Conservation (phyloP, 2,329 filamentous ascomycete genomes). For the Fusarium scirpi region DNA sequence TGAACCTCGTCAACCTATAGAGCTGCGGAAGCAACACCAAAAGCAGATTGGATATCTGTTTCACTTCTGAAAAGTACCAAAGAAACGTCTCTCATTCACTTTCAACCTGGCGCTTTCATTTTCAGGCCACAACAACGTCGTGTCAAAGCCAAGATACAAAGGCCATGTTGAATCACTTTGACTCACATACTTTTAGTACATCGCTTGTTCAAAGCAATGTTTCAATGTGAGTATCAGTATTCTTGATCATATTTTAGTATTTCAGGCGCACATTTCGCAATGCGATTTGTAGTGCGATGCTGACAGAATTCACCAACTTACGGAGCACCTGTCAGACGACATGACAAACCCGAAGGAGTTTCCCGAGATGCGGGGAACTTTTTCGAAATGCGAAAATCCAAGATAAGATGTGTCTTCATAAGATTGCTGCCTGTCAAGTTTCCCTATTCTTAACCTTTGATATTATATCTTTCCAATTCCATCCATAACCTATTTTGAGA, state of each 20-base stretch:
- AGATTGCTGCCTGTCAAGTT: background rate
- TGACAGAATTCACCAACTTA: background rate
- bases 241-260: background rate
- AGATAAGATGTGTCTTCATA: background rate
- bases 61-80: too few relatives aligned
- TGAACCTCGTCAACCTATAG: background rate
- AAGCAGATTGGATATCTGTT: too few relatives aligned
- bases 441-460: background rate
- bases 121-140: background rate
- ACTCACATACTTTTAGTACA: too few relatives aligned
- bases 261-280: too few relatives aligned
- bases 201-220: too few relatives aligned
- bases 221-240: background rate
- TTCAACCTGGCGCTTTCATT: background rate
- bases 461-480: background rate
- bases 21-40: background rate
- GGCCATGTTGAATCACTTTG: too few relatives aligned
- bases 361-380: constrained; percentile 18
- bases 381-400: constrained; percentile 9
- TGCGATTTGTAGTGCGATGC: background rate
- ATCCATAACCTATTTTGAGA: background rate
- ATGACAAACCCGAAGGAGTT: constrained; percentile 10
- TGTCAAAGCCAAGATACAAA: background rate
- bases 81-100: background rate
- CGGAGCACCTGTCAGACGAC: background rate